phyloP scores from a whole-genome alignment of 306 rosid species.

The Lotus japonicus region DNA sequence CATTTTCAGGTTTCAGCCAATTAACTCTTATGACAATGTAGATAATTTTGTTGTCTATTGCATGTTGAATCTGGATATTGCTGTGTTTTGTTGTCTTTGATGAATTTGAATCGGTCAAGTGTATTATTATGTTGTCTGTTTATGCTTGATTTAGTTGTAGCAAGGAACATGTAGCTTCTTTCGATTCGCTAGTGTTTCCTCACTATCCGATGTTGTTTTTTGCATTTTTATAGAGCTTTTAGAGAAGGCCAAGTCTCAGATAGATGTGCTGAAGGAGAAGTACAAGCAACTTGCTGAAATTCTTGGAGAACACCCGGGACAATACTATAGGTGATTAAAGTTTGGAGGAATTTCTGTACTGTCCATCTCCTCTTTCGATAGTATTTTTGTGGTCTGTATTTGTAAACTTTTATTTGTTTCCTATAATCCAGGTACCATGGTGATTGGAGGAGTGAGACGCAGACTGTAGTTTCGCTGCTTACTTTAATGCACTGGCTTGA shows the following conservation, averaged over 20 bases:
- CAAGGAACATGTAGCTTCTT: neutral
- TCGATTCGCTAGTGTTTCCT: neutral
- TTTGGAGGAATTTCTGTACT: neutral
- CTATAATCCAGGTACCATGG: slow-evolving; percentile 63
- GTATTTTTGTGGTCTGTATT: neutral
- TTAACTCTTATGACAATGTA: neutral
- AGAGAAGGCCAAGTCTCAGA: slow-evolving; percentile 65
- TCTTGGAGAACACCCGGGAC: slow-evolving; percentile 55
- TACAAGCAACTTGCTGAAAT: slow-evolving; percentile 67
- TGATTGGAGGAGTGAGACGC: slow-evolving; percentile 93
- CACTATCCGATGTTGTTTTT: neutral
- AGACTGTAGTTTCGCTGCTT: slow-evolving; percentile 74
- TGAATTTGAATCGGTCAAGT: neutral
- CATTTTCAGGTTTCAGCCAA: too few relatives aligned
- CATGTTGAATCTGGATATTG: neutral
- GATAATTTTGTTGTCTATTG: neutral
- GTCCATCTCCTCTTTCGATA: neutral
- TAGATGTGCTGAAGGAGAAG: slow-evolving; percentile 59
- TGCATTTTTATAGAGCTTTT: slow-evolving; percentile 47
- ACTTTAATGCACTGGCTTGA: slow-evolving; percentile 92
- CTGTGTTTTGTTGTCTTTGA: neutral
- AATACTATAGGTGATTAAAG: slow-evolving; percentile 53
- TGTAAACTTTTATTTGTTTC: neutral
- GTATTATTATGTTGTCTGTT: neutral
- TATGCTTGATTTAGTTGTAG: neutral